Evolutionary conservation across 2,329 filamentous ascomycete species (phyloP).

Genomic region (Aspergillus amoenus): DNA sequence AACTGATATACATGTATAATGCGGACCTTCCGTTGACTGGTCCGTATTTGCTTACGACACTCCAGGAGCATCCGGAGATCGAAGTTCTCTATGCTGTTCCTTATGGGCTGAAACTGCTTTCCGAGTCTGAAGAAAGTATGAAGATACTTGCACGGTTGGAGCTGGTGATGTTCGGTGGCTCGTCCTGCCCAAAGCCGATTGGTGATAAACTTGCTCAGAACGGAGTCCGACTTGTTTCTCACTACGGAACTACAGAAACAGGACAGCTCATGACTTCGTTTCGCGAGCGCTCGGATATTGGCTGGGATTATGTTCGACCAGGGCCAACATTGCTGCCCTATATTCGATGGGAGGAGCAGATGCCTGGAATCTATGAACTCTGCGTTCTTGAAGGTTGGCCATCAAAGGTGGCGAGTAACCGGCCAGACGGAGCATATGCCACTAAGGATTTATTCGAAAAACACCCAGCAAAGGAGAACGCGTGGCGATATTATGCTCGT

Average conservation of each 20-base stretch:
- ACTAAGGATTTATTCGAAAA: constrained; percentile 50
- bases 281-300: constrained; percentile 52
- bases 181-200: constrained; percentile 59
- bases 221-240: constrained; percentile 56
- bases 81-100: constrained; percentile 64
- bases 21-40: constrained; percentile 56
- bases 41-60: constrained; percentile 37
- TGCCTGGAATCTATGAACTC: constrained; percentile 37
- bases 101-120: constrained; percentile 62
- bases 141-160: constrained; percentile 46
- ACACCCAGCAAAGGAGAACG: constrained; percentile 43
- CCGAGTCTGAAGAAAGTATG: constrained; percentile 58
- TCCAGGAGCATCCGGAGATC: constrained; percentile 42
- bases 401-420: constrained; percentile 45
- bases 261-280: constrained; percentile 63
- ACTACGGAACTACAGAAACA: constrained; percentile 62
- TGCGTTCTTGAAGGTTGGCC: constrained; percentile 37
- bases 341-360: constrained; percentile 39
- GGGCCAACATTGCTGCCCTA: constrained; percentile 41
- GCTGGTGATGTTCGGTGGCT: constrained; percentile 58
- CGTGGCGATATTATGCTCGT: constrained; percentile 49
- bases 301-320: constrained; percentile 61
- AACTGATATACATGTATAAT: constrained; percentile 56
- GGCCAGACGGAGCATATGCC: constrained; percentile 48
- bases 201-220: constrained; percentile 54